A percentile compares a stretch with the other conserved stretches of the same genome.
phyloP scores from a whole-genome alignment of 2,329 filamentous ascomycete species.

The Mycosphaerella sp. region DNA sequence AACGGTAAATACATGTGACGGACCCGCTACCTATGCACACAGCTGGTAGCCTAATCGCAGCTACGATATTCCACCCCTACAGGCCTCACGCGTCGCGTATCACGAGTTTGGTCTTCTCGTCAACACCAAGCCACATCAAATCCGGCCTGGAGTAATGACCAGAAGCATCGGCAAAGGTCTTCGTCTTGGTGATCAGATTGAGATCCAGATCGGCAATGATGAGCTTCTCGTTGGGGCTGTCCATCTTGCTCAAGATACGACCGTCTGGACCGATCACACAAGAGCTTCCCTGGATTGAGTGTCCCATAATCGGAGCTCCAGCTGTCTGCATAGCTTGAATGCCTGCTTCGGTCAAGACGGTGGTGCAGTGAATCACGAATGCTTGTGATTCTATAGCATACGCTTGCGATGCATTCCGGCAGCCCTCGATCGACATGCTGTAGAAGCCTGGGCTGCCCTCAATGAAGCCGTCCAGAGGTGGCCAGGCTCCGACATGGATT shows the following conservation, averaged over 20 bases:
- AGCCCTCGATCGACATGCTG: constrained; percentile 37
- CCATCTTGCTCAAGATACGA: constrained; percentile 38
- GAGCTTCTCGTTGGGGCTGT: constrained; percentile 43
- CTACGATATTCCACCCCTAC: too few relatives aligned
- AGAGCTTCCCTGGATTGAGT: constrained; percentile 43
- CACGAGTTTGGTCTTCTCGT: constrained; percentile 25
- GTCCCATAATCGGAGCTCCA: constrained; percentile 37
- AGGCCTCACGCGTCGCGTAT: not conserved
- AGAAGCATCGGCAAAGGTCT: constrained; percentile 40
- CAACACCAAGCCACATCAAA: constrained; percentile 46
- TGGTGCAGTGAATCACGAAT: constrained; percentile 51
- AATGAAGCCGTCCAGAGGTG: constrained; percentile 32
- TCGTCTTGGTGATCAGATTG: constrained; percentile 37
- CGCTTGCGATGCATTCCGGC: constrained; percentile 44
- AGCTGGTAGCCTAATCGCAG: too few relatives aligned
- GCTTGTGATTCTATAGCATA: constrained; percentile 53
- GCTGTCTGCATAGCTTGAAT: constrained; percentile 41
- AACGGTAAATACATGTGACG: too few relatives aligned
- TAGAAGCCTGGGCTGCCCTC: constrained; percentile 31
- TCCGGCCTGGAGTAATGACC: constrained; percentile 50
- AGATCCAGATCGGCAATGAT: constrained; percentile 48
- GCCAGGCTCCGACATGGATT: constrained; percentile 40
- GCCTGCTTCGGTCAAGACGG: constrained; percentile 43
- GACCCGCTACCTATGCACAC: too few relatives aligned
- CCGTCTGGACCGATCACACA: constrained; percentile 51